Evolutionary conservation across 2,329 filamentous ascomycete genomes (phyloP).

Genomic region (Berkeleyomyces rouxiae): DNA sequence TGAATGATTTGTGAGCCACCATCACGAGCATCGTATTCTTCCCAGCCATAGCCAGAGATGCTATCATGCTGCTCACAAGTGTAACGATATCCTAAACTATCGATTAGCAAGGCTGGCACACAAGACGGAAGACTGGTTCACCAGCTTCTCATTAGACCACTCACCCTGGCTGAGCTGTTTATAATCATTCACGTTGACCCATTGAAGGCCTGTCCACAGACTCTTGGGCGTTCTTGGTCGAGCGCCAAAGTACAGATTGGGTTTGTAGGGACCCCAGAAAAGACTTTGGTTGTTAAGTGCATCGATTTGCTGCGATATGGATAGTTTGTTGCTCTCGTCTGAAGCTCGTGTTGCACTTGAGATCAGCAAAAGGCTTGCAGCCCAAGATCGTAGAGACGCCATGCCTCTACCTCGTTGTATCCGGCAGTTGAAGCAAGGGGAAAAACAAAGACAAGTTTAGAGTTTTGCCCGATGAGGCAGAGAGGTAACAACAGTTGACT

Average conservation of each 20-base stretch:
- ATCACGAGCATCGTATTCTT: constrained; percentile 79
- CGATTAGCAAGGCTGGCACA: background rate
- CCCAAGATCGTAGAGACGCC: constrained; percentile 15
- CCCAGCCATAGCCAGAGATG: constrained; percentile 94
- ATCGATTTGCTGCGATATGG: constrained; percentile 10
- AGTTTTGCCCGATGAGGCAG: background rate
- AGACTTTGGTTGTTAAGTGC: constrained; percentile 58
- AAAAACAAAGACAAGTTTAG: constrained; percentile 10
- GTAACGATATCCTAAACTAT: constrained; percentile 38
- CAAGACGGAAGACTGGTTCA: background rate
- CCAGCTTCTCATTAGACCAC: constrained; percentile 70
- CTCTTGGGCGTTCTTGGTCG: constrained; percentile 68
- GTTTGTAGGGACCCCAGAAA: constrained; percentile 89
- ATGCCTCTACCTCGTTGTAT: constrained; percentile 17
- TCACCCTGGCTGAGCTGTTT: constrained; percentile 57
- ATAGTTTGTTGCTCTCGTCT: background rate
- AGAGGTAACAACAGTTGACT: background rate
- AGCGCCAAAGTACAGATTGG: constrained; percentile 88
- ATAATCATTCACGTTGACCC: constrained; percentile 73
- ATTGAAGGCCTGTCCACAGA: constrained; percentile 69
- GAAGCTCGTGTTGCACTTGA: constrained; percentile 1
- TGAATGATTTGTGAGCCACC: constrained; percentile 84
- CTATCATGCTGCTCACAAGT: constrained; percentile 92
- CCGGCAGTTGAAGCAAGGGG: constrained; percentile 11
- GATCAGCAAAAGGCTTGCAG: constrained; percentile 9